Percentiles rank a stretch among this genome's conserved stretches.
phyloP scores from a whole-genome alignment of 2,329 filamentous ascomycete species.

The Sporothrix phasma region DNA sequence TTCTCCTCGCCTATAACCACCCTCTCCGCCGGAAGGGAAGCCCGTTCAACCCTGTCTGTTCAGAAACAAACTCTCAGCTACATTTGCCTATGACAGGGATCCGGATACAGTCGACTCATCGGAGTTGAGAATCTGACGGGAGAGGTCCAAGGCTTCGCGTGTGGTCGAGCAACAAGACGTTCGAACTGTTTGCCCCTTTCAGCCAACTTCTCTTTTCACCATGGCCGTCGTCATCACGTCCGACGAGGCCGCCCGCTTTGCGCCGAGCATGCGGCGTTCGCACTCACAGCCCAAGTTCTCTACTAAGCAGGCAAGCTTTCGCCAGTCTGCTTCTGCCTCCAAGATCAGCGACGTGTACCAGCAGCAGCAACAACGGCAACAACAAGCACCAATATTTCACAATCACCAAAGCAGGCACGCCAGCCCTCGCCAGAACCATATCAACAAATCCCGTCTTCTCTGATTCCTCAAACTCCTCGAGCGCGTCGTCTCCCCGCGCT shows the following conservation, averaged over 20 bases:
- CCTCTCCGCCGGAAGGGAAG: neutral
- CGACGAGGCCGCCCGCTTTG: slow-evolving; percentile 49
- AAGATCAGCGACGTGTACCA: slow-evolving; percentile 39
- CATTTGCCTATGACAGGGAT: slow-evolving; percentile 7
- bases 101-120: slow-evolving; percentile 9
- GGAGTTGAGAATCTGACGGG: slow-evolving; percentile 24
- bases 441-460: slow-evolving; percentile 31
- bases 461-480: slow-evolving; percentile 42
- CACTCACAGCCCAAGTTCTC: slow-evolving; percentile 51
- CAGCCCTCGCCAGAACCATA: neutral
- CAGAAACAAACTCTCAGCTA: neutral
- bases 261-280: slow-evolving; percentile 46
- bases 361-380: slow-evolving; percentile 22
- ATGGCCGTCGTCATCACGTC: slow-evolving; percentile 50
- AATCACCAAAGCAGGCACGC: neutral
- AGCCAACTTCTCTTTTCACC: slow-evolving; percentile 5
- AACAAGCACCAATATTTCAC: neutral
- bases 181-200: neutral
- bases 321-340: slow-evolving; percentile 36
- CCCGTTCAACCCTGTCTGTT: neutral
- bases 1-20: neutral
- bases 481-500: slow-evolving; percentile 46
- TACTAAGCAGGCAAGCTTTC: slow-evolving; percentile 33
- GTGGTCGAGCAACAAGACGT: neutral
- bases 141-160: slow-evolving; percentile 21